Percentiles rank a stretch among this genome's conserved stretches.
phyloP scores from a whole-genome alignment of 2,329 filamentous ascomycete genomes.

The Westerdykella sp. region DNA sequence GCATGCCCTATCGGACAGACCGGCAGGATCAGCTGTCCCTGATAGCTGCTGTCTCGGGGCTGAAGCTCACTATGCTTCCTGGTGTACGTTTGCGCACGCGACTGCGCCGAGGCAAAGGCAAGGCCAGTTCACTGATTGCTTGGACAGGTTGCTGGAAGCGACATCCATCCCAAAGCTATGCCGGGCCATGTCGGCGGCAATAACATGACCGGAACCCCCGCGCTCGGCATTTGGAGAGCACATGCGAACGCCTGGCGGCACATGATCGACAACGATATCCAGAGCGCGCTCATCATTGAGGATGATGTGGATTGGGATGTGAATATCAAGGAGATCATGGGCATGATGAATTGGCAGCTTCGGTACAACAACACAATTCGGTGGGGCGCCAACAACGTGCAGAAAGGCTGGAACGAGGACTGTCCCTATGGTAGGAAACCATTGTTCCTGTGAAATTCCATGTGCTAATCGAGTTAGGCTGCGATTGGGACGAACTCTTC shows the following conservation, averaged over 20 bases:
- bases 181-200: conserved; percentile 5
- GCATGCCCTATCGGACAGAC: conserved; percentile 13
- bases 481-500: conserved; percentile 16
- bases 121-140: background rate
- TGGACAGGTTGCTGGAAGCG: conserved; percentile 3
- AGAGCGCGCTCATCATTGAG: conserved; percentile 11
- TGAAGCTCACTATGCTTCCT: conserved; percentile 13
- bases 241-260: conserved; percentile 9
- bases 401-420: conserved; percentile 13
- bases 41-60: conserved; percentile 8
- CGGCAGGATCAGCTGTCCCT: conserved; percentile 11
- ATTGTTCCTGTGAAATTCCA: background rate
- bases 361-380: conserved; percentile 13
- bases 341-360: conserved; percentile 10
- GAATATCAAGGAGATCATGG: conserved; percentile 15
- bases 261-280: conserved; percentile 12
- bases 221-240: conserved; percentile 11
- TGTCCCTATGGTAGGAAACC: conserved; percentile 11
- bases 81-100: conserved; percentile 5
- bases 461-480: conserved; percentile 3
- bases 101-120: background rate
- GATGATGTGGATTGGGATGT: conserved; percentile 15
- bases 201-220: conserved; percentile 5
- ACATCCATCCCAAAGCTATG: conserved; percentile 9
- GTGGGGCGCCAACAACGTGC: conserved; percentile 9